A percentile compares a stretch with the other conserved stretches of the same genome.
These are phyloP conservation scores for Colletotrichum orbiculare DNA, from an alignment of 2,329 filamentous ascomycete species.

Conservation along the genomic window DNA sequence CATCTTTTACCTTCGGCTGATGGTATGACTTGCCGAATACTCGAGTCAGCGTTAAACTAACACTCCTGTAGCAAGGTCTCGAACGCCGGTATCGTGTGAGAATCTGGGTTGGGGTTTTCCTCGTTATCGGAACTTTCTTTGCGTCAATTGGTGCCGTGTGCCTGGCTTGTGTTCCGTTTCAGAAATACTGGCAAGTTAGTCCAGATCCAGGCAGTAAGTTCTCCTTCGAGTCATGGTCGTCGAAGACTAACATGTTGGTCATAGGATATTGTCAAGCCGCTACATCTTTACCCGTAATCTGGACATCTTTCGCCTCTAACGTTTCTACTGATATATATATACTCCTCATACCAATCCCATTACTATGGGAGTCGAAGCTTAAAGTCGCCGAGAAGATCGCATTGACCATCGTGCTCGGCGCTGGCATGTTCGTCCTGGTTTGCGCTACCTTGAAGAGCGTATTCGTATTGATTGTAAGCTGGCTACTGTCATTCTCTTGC, in stretches of 20 bases:
- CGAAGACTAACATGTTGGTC: constrained; percentile 14
- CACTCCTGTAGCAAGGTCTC: constrained; percentile 47
- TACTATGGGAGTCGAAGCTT: constrained; percentile 54
- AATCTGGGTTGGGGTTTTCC: constrained; percentile 60
- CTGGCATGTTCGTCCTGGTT: constrained; percentile 52
- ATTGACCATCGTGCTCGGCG: constrained; percentile 49
- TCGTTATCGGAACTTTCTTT: constrained; percentile 62
- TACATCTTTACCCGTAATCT: constrained; percentile 61
- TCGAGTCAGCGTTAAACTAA: neutral
- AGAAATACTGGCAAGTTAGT: constrained; percentile 68
- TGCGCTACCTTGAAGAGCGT: constrained; percentile 51
- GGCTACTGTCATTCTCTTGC: neutral
- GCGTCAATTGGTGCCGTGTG: constrained; percentile 61
- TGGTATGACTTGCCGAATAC: constrained; percentile 40
- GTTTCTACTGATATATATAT: constrained; percentile 68
- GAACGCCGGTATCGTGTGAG: constrained; percentile 53
- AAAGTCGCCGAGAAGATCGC: constrained; percentile 50
- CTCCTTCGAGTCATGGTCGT: neutral
- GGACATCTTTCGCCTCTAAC: constrained; percentile 63
- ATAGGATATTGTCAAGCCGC: constrained; percentile 61
- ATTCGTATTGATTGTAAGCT: constrained; percentile 49
- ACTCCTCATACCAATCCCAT: constrained; percentile 67
- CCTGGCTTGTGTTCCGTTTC: constrained; percentile 63
- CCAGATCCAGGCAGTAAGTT: constrained; percentile 65
- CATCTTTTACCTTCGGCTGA: constrained; percentile 66